Evolutionary conservation across 768 basidiomycete genomes (phyloP).

Genomic region (Cubamyces lactineus): DNA sequence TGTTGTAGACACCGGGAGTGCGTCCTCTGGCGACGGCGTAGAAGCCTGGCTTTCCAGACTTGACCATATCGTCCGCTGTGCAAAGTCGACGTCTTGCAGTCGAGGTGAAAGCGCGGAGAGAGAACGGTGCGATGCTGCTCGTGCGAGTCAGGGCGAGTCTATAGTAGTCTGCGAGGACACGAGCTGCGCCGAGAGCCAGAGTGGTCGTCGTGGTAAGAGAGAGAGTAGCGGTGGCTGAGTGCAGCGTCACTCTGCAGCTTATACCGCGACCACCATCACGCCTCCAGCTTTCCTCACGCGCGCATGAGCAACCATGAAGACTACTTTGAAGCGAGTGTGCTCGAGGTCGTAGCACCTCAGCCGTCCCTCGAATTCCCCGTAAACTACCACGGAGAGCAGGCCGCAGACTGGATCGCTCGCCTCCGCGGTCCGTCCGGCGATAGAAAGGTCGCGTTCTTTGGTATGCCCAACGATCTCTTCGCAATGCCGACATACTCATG

Average conservation of each 20-base stretch:
- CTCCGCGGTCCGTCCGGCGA: constrained; percentile 49
- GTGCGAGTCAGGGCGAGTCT: no score
- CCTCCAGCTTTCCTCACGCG: not conserved
- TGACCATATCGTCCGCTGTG: constrained; percentile 36
- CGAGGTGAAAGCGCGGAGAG: no score
- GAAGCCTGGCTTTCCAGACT: constrained; percentile 47
- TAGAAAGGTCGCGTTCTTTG: constrained; percentile 74
- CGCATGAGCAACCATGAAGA: constrained; percentile 57
- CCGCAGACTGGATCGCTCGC: constrained; percentile 60
- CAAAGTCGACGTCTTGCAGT: no score
- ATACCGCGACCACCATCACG: no score
- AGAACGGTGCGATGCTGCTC: no score
- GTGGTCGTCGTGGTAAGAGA: no score
- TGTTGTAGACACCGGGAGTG: constrained; percentile 63
- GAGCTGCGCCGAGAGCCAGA: no score
- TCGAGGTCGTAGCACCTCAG: constrained; percentile 68
- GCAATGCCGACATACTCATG: not conserved
- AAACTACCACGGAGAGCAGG: constrained; percentile 29
- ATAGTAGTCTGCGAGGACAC: no score
- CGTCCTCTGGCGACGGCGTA: constrained; percentile 78
- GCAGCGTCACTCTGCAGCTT: no score
- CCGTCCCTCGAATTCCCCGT: constrained; percentile 65
- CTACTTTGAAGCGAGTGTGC: constrained; percentile 58
- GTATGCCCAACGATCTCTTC: constrained; percentile 42
- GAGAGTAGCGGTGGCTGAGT: no score